phyloP scores from a whole-genome alignment of 108 stramenopile species.

The Hondaea fermentalgiana region DNA sequence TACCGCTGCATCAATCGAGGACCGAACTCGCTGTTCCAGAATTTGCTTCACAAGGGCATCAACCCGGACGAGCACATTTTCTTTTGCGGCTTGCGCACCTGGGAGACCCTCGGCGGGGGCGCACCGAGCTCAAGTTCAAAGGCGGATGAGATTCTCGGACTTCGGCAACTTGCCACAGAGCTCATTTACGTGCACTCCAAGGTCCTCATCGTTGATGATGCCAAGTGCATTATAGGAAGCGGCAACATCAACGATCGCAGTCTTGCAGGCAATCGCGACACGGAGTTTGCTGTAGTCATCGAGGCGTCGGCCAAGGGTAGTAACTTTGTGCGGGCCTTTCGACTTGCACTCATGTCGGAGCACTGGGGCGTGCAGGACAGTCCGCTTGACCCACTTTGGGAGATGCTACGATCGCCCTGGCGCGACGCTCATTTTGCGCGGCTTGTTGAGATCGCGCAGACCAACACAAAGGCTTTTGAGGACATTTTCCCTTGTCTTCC shows the following conservation, averaged over 20 bases:
- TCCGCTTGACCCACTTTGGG: not conserved
- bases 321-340: not conserved
- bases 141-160: not conserved
- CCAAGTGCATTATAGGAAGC: conserved; percentile 48
- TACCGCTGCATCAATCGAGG: not conserved
- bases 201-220: conserved; percentile 65
- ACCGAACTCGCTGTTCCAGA: not conserved
- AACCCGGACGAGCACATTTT: not conserved
- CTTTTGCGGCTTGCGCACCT: not conserved
- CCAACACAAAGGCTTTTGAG: not conserved
- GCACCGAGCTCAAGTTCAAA: not conserved
- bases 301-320: not conserved
- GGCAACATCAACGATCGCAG: conserved; percentile 63
- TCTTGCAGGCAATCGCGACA: conserved; percentile 51
- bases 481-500: not conserved
- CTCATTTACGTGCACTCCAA: conserved; percentile 63
- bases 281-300: conserved; percentile 37
- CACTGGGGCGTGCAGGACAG: not conserved
- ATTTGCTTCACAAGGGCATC: not conserved
- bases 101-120: not conserved
- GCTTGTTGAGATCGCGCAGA: not conserved
- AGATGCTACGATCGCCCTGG: not conserved
- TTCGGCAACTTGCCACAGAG: not conserved
- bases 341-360: not conserved
- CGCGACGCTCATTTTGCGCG: not conserved